These are phyloP conservation scores for Citrus maxima DNA, from an alignment of 345 rosid species.

Conservation along the genomic window DNA sequence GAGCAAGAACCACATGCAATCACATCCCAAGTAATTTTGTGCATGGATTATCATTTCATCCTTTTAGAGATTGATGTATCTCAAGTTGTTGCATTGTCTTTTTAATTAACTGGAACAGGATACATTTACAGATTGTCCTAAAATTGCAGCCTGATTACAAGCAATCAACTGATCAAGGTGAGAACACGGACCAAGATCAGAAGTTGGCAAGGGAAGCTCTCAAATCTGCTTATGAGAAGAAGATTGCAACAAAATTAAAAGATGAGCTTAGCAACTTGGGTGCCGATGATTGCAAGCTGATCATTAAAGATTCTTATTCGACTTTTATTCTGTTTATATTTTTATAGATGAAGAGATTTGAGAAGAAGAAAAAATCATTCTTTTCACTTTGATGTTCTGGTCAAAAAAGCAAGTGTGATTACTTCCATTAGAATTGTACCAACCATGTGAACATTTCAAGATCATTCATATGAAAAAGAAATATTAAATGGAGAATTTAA, in stretches of 20 bases:
- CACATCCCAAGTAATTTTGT: neutral
- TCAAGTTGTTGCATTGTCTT: neutral
- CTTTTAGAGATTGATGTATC: constrained; percentile 2
- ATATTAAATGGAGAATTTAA: neutral
- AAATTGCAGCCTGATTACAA: constrained; percentile 59
- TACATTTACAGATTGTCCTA: neutral
- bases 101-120: neutral
- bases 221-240: constrained; percentile 71
- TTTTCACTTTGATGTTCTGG: constrained; percentile 4
- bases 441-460: constrained; percentile 1
- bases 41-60: neutral
- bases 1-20: too few species aligned
- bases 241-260: constrained; percentile 70
- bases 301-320: neutral
- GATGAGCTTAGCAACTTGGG: constrained; percentile 66
- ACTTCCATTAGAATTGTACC: constrained; percentile 9
- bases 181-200: constrained; percentile 65
- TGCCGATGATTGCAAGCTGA: constrained; percentile 25
- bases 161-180: constrained; percentile 47
- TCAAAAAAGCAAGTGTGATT: constrained; percentile 11
- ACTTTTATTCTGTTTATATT: neutral
- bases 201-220: constrained; percentile 71
- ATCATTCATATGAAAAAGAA: neutral
- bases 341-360: neutral
- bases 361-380: neutral